phyloP scores from a whole-genome alignment of 805 yeast species.

The Saturnispora gosingensis region DNA sequence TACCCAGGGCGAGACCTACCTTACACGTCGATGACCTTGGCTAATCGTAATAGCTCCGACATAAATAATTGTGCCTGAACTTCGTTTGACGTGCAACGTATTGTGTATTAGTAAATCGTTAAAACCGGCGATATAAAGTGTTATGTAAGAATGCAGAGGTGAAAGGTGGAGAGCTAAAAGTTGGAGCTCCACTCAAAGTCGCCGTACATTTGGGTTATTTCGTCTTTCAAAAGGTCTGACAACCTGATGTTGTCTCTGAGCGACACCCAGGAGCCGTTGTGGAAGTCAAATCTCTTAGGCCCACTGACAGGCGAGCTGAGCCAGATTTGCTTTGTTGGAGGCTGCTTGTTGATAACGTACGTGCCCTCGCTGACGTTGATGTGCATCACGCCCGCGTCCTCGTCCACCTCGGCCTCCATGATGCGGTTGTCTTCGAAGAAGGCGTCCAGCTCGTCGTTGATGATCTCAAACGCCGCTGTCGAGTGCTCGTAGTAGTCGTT shows the following conservation, averaged over 20 bases:
- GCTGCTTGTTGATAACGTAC: constrained; percentile 92
- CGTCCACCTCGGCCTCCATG: constrained; percentile 61
- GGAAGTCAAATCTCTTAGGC: constrained; percentile 75
- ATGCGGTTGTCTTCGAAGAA: constrained; percentile 42
- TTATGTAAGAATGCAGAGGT: background rate
- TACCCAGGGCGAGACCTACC: too few relatives aligned
- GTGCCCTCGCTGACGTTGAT: constrained; percentile 67
- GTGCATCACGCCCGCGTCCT: constrained; percentile 74
- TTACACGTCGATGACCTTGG: too few relatives aligned
- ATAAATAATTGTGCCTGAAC: too few relatives aligned
- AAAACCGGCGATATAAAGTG: background rate
- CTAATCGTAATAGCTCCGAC: too few relatives aligned
- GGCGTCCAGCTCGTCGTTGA: constrained; percentile 59
- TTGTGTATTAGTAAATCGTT: background rate
- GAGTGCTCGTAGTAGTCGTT: constrained; percentile 57
- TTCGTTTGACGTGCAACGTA: too few relatives aligned
- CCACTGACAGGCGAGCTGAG: constrained; percentile 88
- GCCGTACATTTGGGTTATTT: constrained; percentile 31
- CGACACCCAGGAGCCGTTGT: constrained; percentile 70
- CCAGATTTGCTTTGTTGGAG: constrained; percentile 97
- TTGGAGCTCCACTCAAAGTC: constrained; percentile 16
- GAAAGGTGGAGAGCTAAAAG: background rate
- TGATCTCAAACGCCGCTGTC: constrained; percentile 57
- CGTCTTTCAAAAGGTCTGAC: constrained; percentile 40
- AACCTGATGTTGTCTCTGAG: constrained; percentile 51